Percentiles rank a stretch among this genome's conserved stretches.
phyloP scores from a whole-genome alignment of 148 eudicot species.

The Chenopodium quinoa region DNA sequence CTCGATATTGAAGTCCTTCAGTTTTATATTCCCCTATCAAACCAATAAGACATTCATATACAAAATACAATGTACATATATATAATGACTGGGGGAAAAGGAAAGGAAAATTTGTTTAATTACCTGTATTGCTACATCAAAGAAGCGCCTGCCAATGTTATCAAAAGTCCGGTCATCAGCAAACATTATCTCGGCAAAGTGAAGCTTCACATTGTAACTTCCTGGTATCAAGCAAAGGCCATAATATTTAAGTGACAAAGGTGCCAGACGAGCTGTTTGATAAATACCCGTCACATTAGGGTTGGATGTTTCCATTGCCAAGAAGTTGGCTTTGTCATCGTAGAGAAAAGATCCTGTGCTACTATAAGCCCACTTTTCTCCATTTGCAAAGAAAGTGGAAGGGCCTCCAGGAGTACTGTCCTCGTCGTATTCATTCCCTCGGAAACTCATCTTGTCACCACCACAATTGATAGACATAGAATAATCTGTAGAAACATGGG shows the following conservation, averaged over 20 bases:
- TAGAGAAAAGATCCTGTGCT: constrained; percentile 56
- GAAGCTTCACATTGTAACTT: constrained; percentile 61
- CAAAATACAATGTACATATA: background rate
- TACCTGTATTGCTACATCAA: constrained; percentile 63
- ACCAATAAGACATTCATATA: background rate
- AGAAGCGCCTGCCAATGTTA: constrained; percentile 58
- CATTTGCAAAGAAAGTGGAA: constrained; percentile 40
- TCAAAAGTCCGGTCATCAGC: constrained; percentile 44
- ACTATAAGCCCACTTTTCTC: constrained; percentile 69
- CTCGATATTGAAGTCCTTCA: constrained; percentile 56
- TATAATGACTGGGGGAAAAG: background rate
- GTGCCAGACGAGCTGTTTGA: constrained; percentile 61
- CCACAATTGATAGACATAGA: constrained; percentile 76
- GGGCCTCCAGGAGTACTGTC: constrained; percentile 39
- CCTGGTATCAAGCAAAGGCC: constrained; percentile 61
- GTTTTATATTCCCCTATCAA: constrained; percentile 46
- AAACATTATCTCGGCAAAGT: constrained; percentile 66
- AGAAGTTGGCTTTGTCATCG: constrained; percentile 29
- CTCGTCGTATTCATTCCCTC: constrained; percentile 50
- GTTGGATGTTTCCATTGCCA: constrained; percentile 29
- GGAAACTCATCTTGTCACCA: constrained; percentile 35
- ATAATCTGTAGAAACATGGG: constrained; percentile 38
- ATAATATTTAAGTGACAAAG: constrained; percentile 66
- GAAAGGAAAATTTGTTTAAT: background rate
- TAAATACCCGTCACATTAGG: constrained; percentile 42